Base-by-base conservation (phyloP, 306 rosid species). In the Sophora flavescens region DNA sequence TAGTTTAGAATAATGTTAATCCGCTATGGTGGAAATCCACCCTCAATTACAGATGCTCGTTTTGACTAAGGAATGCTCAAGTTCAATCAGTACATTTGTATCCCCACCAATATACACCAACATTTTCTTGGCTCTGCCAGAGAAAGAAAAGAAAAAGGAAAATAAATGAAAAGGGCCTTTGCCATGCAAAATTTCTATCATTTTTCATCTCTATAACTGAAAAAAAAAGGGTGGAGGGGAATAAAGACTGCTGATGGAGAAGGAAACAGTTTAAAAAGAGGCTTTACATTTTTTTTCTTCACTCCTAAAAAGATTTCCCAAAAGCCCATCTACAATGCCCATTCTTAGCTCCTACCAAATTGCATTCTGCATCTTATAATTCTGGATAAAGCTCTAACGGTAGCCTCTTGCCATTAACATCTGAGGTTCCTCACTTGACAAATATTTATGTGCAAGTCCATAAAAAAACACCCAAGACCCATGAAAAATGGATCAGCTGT, bases 61-160 rank as follows among this genome's bases (percentile, higher is more conserved):
- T 82, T 78, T 73, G 87, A 82, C 85, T 72, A 82, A 84, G 86
- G 85, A 88, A 80, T 84, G 78, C 75, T 84, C 84, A 73, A 78
- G 76, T 75, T 80, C 87, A 58, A 79, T 70, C 81, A 85, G 68
- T 80, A 81, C 84, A 93, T 80, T 79, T 86, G 83, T 89, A 86
- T 81, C 88, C 92, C 97, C 88, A 86, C 90, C 89, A 84, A 91
- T 91, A 77, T 91, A 91, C 91, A 91, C 77, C 83, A 81, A 65
- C 72, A 33, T 80, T 80, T 81, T 67, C 70, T 75, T 35, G 77
- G 83, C 68, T 70, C 74, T 51, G 62, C 73, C 79, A 83, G 47
- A 73, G 73, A 83, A 76, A 80, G 74, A 65, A 80, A 73, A 38
- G 17, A 32, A 66, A 74, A 82, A 72, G 53, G 63, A 83, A 63